Evolutionary conservation across 176 grass and related monocot genomes (phyloP), one percentile per base, ranked within the genome.

Genomic region (Chrysopogon serrulatus): DNA sequence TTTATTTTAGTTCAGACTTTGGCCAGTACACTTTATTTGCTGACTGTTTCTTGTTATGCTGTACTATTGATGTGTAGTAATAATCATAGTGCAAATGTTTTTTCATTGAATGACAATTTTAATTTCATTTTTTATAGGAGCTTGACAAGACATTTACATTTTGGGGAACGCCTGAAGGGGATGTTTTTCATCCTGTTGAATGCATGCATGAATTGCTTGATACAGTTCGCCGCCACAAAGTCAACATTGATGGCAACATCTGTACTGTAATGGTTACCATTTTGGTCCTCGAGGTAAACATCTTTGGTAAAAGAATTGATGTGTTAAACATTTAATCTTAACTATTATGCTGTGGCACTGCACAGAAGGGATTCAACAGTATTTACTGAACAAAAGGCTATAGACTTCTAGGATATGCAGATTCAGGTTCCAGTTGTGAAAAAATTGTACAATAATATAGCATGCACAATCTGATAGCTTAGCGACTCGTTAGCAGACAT

Each of bases 201-300:
- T 98, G 95, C 90, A 98, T 98, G 92, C 90, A 95, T 65, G 78
- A 98, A 56, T 92, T 98, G 86, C 89, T 98, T 36, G 93, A 98
- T 56, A 92, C 87, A 67, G 85, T 98, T 83, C 87, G 89, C 59
- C 96, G 83, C 57, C 88, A 98, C 76, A 95, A 83, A 88, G 96
- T 98, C 32, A 98, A 95, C 83, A 88, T 98, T 74, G 93, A 98
- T 88, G 96, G 93, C 61, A 95, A 98, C 79, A 92, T 98, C 73
- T 98, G 93, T 81, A 98, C 91, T 37, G 96, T 98, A 62, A 78
- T 98, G 82, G 93, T 98, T 73, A 98, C 96, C 14, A 98, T 93
- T 86, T 86, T 98, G 86, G 96, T 98, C 84, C 80, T 98, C 11
- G 91, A 98, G 96, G 96, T 98, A 95, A 85, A 68, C 21, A 41